Conservation (phyloP, 1,284 basidiomycete species). For the Retiboletus flavoniger region DNA sequence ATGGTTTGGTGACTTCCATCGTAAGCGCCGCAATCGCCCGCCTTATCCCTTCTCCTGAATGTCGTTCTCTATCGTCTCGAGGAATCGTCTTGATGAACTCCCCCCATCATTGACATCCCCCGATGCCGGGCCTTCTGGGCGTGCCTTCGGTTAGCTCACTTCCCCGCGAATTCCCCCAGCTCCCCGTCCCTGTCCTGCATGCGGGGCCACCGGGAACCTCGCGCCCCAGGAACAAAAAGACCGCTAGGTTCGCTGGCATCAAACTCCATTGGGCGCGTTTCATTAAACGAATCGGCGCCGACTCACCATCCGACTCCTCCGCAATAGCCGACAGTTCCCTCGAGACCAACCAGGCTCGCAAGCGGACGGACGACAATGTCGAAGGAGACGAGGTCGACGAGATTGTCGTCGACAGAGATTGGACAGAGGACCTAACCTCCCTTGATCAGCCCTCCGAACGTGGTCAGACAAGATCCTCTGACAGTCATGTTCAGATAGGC, state of each 20-base stretch:
- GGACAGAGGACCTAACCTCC: conserved; percentile 57
- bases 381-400: conserved; percentile 52
- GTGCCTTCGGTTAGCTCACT: conserved; percentile 1
- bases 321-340: conserved; percentile 41
- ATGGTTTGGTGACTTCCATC: conserved; percentile 15
- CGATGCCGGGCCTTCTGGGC: conserved; percentile 12
- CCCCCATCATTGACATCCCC: neutral
- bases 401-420: conserved; percentile 69
- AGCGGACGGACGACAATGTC: conserved; percentile 28
- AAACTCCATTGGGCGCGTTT: conserved; percentile 45
- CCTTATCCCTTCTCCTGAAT: conserved; percentile 4
- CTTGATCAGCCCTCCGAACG: conserved; percentile 50
- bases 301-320: conserved; percentile 44
- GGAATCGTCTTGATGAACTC: neutral
- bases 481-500: conserved; percentile 37
- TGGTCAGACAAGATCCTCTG: conserved; percentile 46
- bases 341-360: conserved; percentile 38
- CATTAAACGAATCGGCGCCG: conserved; percentile 43
- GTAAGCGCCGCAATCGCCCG: conserved; percentile 12
- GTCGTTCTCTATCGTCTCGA: neutral
- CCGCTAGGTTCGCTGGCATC: conserved; percentile 38
- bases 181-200: conserved; percentile 26
- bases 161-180: conserved; percentile 13
- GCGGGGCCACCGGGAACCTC: conserved; percentile 8
- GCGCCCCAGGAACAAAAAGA: conserved; percentile 31